phyloP scores from a whole-genome alignment of 139 green algal genomes.

The Volvox africanus region DNA sequence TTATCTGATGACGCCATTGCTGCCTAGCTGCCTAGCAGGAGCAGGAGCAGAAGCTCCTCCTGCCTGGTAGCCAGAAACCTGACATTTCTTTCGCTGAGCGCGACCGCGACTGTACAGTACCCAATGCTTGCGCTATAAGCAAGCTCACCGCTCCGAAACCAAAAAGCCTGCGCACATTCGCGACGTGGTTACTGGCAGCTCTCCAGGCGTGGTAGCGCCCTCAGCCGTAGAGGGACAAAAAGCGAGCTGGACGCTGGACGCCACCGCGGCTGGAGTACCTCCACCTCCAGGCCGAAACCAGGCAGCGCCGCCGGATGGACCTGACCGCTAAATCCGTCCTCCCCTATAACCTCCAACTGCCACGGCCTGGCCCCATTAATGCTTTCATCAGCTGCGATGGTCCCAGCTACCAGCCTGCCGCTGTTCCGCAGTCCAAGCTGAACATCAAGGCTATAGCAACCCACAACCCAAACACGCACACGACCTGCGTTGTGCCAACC shows the following conservation, averaged over 20 bases:
- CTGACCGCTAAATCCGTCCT: neutral
- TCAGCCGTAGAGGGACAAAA: slow-evolving; percentile 12
- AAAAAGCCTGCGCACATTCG: too few relatives aligned
- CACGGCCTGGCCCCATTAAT: neutral
- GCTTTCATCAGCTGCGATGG: neutral
- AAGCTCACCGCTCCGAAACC: too few relatives aligned
- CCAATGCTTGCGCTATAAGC: too few relatives aligned
- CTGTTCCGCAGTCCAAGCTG: neutral
- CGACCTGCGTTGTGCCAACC: neutral
- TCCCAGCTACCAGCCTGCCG: neutral
- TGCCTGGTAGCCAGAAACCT: too few relatives aligned
- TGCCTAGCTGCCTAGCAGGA: too few relatives aligned
- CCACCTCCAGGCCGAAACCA: neutral
- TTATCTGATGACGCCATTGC: too few relatives aligned
- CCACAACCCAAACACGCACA: slow-evolving; percentile 17
- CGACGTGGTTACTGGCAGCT: too few relatives aligned
- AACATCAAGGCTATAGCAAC: slow-evolving; percentile 21
- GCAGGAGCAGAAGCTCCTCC: too few relatives aligned
- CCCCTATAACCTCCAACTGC: neutral
- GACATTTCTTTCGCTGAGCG: too few relatives aligned
- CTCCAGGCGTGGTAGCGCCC: neutral
- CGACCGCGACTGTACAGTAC: too few relatives aligned
- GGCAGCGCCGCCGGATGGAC: neutral
- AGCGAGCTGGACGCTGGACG: neutral
- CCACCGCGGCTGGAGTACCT: slow-evolving; percentile 27